Conservation (phyloP, 1,284 basidiomycete species). For the Leccinum fallax region DNA sequence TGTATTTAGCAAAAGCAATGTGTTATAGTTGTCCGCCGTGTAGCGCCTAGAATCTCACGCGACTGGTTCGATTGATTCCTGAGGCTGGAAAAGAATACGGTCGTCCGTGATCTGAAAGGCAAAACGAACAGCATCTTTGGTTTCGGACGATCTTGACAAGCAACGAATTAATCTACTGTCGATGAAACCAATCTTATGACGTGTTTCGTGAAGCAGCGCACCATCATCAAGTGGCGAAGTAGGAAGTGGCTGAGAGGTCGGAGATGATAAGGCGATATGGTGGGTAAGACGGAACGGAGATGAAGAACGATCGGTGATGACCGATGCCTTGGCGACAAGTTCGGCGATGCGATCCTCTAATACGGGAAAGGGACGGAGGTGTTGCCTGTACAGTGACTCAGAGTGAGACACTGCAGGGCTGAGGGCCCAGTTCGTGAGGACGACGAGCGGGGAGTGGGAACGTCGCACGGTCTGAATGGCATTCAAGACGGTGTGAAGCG, state of each 20-base stretch:
- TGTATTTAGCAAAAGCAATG: slow-evolving; percentile 10
- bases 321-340: slow-evolving; percentile 19
- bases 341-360: slow-evolving; percentile 18
- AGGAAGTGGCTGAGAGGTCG: slow-evolving; percentile 32
- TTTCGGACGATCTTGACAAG: slow-evolving; percentile 37
- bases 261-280: slow-evolving; percentile 46
- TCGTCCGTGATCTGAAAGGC: slow-evolving; percentile 26
- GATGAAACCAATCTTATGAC: slow-evolving; percentile 22
- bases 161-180: slow-evolving; percentile 33
- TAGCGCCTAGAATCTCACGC: not conserved
- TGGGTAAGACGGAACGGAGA: slow-evolving; percentile 41
- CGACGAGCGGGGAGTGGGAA: slow-evolving; percentile 53
- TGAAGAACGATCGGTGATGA: slow-evolving; percentile 16
- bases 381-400: slow-evolving; percentile 50
- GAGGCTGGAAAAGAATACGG: slow-evolving; percentile 19
- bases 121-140: slow-evolving; percentile 21
- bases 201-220: slow-evolving; percentile 30
- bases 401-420: slow-evolving; percentile 33
- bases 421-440: slow-evolving; percentile 70
- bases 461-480: slow-evolving; percentile 54
- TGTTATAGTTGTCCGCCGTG: slow-evolving; percentile 6
- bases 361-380: slow-evolving; percentile 50
- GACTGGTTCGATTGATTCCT: not conserved
- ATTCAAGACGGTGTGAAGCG: slow-evolving; percentile 45
- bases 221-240: slow-evolving; percentile 24